Evolutionary conservation across 2,329 filamentous ascomycete species (phyloP), one percentile per base, ranked within the genome.

Genomic region (Epichloe coenophiala): DNA sequence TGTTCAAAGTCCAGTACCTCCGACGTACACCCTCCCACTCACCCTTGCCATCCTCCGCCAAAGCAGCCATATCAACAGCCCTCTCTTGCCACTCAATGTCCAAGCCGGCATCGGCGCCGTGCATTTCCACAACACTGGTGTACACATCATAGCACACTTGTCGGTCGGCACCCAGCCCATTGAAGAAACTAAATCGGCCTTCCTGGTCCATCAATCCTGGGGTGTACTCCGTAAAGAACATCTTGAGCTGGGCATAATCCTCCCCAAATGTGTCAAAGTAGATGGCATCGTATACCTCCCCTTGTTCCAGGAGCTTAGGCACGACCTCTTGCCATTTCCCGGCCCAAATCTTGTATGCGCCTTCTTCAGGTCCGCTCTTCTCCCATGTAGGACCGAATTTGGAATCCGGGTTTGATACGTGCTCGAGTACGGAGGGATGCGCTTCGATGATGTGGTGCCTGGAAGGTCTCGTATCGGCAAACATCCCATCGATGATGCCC

Each of bases 201-300:
- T 77, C 68, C 21, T 76, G 72, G 57, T 86, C 83, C 44, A 98
- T 71, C 49, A 97, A 67, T 0, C 81, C 84, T 35, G 93, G 87
- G 11, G 97, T 83, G 58, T 85, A 81, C 65, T 97, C 93, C 2
- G 78, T 84, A 64, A 97, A 95, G 71, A 97, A 96, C 53, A 82
- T 75, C 45, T 84, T 84, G 31, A 97, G 79, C 64, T 91, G 86
- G 2, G 75, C 73, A 67, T 97, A 98, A 56, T 93, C 87, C 69
- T 98, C 93, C 6, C 89, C 93, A 65, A 97, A 97, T 0, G 93
- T 98, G 63, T 98, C 93, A 62, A 96, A 97, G 71, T 97, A 98
- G 58, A 98, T 88, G 31, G 84, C 87, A 62, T 95, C 87, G 61
- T 91, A 90, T 12, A 81, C 70, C 59, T 84, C 76, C 9, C 84